Evolutionary conservation across 1,139 yeast genomes (phyloP).

Genomic region (Hansenula sp.): DNA sequence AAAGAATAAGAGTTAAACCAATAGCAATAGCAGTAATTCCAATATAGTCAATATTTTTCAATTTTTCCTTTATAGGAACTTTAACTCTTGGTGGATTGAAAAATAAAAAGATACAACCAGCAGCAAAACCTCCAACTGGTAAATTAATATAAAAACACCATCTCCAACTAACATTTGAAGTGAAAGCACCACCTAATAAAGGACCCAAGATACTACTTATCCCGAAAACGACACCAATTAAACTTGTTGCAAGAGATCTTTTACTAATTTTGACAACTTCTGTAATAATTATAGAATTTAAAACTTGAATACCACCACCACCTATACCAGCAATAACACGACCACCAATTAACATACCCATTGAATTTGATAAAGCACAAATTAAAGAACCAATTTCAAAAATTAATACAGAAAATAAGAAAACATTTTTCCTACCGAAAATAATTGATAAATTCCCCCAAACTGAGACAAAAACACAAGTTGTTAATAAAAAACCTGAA

Average conservation of each 20-base stretch:
- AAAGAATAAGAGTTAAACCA: slow-evolving; percentile 40
- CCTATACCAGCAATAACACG: slow-evolving; percentile 69
- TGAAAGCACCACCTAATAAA: slow-evolving; percentile 63
- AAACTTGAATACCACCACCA: slow-evolving; percentile 62
- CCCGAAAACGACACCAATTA: slow-evolving; percentile 49
- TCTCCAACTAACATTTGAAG: slow-evolving; percentile 62
- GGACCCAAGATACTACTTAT: slow-evolving; percentile 62
- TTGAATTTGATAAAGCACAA: slow-evolving; percentile 49
- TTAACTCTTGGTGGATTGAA: slow-evolving; percentile 54
- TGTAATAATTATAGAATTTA: slow-evolving; percentile 53
- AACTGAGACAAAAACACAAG: slow-evolving; percentile 50
- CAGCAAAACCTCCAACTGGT: slow-evolving; percentile 61
- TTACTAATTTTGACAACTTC: slow-evolving; percentile 55
- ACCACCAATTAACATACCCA: slow-evolving; percentile 64
- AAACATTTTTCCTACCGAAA: slow-evolving; percentile 52
- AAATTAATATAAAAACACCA: slow-evolving; percentile 76
- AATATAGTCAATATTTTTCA: slow-evolving; percentile 41
- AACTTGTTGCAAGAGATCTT: slow-evolving; percentile 46
- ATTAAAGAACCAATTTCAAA: slow-evolving; percentile 62
- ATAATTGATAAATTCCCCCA: slow-evolving; percentile 61
- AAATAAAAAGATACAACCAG: slow-evolving; percentile 38
- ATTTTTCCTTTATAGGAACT: slow-evolving; percentile 37
- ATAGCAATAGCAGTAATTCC: slow-evolving; percentile 40
- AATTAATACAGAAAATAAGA: slow-evolving; percentile 45
- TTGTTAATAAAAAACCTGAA: slow-evolving; percentile 55